Percentiles rank a stretch among this genome's conserved stretches.
Evolutionary conservation across 2,329 filamentous ascomycete species (phyloP).

Genomic region (Paracorniculantispora psalliotae): DNA sequence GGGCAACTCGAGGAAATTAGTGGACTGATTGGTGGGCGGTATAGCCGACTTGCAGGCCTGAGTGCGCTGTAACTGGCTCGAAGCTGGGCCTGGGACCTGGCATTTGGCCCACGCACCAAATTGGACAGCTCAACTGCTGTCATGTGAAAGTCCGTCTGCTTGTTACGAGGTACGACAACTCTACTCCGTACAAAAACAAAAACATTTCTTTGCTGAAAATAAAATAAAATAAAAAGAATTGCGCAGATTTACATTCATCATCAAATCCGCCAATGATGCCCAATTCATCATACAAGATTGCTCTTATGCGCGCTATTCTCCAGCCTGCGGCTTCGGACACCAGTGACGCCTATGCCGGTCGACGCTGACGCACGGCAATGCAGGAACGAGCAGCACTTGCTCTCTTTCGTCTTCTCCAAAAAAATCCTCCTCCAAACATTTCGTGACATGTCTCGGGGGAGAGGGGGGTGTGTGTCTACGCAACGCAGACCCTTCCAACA

Average conservation of each 20-base stretch:
- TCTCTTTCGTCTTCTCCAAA: neutral
- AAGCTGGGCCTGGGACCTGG: neutral
- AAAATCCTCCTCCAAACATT: neutral
- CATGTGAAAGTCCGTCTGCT: neutral
- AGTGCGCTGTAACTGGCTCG: neutral
- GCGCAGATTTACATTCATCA: too few species aligned
- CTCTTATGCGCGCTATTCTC: neutral
- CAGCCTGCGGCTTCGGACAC: neutral
- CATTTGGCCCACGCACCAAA: neutral
- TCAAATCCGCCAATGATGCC: neutral
- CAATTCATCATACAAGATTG: neutral
- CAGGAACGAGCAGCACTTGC: conserved; percentile 1
- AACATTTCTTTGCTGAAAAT: too few species aligned
- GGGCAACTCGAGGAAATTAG: too few species aligned
- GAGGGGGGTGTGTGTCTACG: neutral
- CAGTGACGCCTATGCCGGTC: neutral
- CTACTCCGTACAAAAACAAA: too few species aligned
- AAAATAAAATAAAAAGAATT: too few species aligned
- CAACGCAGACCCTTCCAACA: neutral
- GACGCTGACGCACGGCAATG: neutral
- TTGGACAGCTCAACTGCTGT: neutral
- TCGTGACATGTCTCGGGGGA: neutral
- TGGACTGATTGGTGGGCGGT: neutral
- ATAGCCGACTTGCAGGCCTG: neutral
- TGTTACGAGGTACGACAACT: too few species aligned